Percentiles rank a stretch among this genome's conserved stretches.
phyloP scores from a whole-genome alignment of 1,139 yeast species.

The Hyphopichia pseudoburtonii region DNA sequence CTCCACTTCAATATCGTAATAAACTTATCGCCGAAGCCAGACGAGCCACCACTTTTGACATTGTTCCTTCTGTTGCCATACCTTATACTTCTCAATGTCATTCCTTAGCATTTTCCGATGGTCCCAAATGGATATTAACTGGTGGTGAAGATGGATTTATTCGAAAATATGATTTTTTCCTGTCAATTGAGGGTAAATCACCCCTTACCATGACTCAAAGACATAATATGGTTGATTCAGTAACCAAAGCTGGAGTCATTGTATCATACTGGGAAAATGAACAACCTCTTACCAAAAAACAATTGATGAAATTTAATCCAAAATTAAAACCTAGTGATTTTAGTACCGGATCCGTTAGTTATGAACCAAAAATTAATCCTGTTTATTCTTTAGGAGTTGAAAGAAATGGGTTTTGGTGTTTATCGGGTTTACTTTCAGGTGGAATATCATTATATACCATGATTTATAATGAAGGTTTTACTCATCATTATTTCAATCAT shows the following conservation, averaged over 20 bases:
- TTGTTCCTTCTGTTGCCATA: slow-evolving; percentile 69
- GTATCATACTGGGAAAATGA: slow-evolving; percentile 95
- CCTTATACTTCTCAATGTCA: slow-evolving; percentile 73
- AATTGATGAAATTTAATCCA: slow-evolving; percentile 42
- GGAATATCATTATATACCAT: slow-evolving; percentile 85
- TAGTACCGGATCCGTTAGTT: slow-evolving; percentile 40
- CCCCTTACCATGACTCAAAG: slow-evolving; percentile 90
- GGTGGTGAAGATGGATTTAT: slow-evolving; percentile 98
- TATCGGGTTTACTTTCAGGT: slow-evolving; percentile 81
- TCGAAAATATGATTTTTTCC: slow-evolving; percentile 81
- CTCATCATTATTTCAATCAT: slow-evolving; percentile 70
- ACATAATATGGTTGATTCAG: slow-evolving; percentile 84
- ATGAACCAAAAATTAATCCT: slow-evolving; percentile 74
- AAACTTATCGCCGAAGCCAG: slow-evolving; percentile 43
- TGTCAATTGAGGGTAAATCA: slow-evolving; percentile 84
- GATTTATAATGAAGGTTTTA: slow-evolving; percentile 78
- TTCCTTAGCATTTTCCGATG: slow-evolving; percentile 74
- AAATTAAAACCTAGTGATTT: slow-evolving; percentile 46
- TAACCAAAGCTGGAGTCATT: slow-evolving; percentile 80
- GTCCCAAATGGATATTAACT: slow-evolving; percentile 84
- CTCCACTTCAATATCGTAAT: slow-evolving; percentile 26
- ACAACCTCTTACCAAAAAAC: slow-evolving; percentile 59
- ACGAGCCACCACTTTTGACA: slow-evolving; percentile 52
- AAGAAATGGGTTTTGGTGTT: slow-evolving; percentile 77
- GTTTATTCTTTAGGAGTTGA: slow-evolving; percentile 87